Evolutionary conservation across 1,284 basidiomycete species (phyloP).

Genomic region (Xanthoconium separans): DNA sequence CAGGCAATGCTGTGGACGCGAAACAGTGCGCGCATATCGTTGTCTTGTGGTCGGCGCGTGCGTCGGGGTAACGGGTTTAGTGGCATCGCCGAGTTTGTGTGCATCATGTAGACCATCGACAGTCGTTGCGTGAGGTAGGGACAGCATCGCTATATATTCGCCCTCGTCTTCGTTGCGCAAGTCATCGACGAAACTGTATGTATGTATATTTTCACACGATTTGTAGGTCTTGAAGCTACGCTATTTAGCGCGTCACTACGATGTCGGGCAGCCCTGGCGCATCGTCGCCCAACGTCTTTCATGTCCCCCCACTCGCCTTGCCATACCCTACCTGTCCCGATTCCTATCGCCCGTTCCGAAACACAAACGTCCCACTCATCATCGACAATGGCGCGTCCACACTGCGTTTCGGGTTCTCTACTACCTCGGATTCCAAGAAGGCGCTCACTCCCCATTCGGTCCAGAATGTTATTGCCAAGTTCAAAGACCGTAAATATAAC

Average conservation of each 20-base stretch:
- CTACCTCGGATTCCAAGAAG: constrained; percentile 37
- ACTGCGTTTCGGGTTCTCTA: constrained; percentile 91
- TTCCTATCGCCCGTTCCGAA: constrained; percentile 45
- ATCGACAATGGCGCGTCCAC: constrained; percentile 93
- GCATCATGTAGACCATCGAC: too few relatives aligned
- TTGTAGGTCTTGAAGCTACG: too few relatives aligned
- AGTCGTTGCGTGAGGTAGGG: too few relatives aligned
- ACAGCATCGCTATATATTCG: too few relatives aligned
- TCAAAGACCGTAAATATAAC: constrained; percentile 85
- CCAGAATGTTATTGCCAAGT: constrained; percentile 78
- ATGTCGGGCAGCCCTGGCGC: constrained; percentile 16
- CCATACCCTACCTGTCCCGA: constrained; percentile 29
- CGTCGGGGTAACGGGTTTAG: too few relatives aligned
- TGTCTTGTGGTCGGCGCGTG: too few relatives aligned
- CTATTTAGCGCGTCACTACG: background rate
- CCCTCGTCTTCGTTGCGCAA: too few relatives aligned
- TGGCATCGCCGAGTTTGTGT: too few relatives aligned
- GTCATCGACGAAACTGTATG: too few relatives aligned
- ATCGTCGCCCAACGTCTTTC: constrained; percentile 17
- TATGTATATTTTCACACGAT: too few relatives aligned
- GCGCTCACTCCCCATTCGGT: constrained; percentile 49
- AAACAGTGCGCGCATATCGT: too few relatives aligned
- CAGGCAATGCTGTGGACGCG: too few relatives aligned
- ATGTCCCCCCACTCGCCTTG: constrained; percentile 19
- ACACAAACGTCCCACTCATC: constrained; percentile 64